These are phyloP conservation scores for Pseudogymnoascus sp. DNA, from an alignment of 2,329 filamentous ascomycete species.

Conservation along the genomic window DNA sequence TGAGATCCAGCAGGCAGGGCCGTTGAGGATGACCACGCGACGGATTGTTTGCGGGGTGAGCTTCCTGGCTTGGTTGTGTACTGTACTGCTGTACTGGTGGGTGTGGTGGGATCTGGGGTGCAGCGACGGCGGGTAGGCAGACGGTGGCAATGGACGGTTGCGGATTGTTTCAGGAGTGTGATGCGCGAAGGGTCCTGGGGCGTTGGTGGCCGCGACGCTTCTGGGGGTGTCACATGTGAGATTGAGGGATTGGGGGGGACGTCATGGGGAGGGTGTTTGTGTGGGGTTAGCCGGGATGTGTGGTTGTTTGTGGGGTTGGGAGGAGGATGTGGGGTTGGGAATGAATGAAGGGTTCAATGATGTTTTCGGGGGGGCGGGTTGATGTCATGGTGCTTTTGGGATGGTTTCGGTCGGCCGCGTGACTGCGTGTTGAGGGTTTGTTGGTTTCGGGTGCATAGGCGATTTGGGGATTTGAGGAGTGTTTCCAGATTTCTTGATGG, in stretches of 20 bases:
- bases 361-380: not conserved
- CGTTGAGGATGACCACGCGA: not conserved
- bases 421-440: not conserved
- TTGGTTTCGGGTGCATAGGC: not conserved
- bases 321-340: not conserved
- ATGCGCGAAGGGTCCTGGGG: not conserved
- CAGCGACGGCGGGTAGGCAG: not conserved
- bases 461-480: not conserved
- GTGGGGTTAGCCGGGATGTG: constrained; percentile 1
- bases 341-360: not conserved
- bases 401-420: constrained; percentile 1
- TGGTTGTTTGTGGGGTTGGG: not conserved
- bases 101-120: not conserved
- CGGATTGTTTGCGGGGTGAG: not conserved
- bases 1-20: not conserved
- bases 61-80: not conserved
- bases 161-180: not conserved
- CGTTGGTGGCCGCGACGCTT: not conserved
- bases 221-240: constrained; percentile 1
- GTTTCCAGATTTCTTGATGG: not conserved
- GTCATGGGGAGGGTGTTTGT: not conserved
- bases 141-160: not conserved
- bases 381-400: not conserved
- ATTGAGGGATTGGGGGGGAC: not conserved
- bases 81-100: not conserved